Percentiles rank a stretch among this genome's conserved stretches.
Evolutionary conservation across 2,329 filamentous ascomycete genomes (phyloP).

Genomic region (Aspergillus proliferans): DNA sequence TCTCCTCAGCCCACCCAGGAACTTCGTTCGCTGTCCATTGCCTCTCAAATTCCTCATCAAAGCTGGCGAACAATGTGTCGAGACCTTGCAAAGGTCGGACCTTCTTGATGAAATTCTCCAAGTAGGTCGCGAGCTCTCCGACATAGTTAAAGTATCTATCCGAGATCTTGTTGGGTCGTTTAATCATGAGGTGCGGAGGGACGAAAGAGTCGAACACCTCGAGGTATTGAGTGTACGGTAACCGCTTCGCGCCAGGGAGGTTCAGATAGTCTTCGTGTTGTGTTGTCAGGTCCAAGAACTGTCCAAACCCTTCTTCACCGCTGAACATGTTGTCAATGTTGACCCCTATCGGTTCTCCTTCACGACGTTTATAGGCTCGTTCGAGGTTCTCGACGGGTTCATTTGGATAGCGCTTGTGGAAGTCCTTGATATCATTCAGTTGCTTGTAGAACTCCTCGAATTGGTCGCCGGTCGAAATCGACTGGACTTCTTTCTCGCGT

Average conservation of each 20-base stretch:
- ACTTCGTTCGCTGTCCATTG: conserved; percentile 76
- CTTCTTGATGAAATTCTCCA: conserved; percentile 80
- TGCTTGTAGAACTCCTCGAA: conserved; percentile 91
- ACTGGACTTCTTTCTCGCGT: conserved; percentile 72
- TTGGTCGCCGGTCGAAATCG: conserved; percentile 75
- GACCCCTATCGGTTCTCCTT: conserved; percentile 56
- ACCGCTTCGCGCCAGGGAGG: conserved; percentile 73
- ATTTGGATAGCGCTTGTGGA: conserved; percentile 86
- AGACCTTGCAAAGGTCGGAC: conserved; percentile 82
- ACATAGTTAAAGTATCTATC: conserved; percentile 91
- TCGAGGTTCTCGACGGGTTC: conserved; percentile 94
- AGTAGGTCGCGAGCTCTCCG: conserved; percentile 69
- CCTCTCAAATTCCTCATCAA: conserved; percentile 77
- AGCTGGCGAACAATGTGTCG: conserved; percentile 66
- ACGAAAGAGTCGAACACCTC: conserved; percentile 84
- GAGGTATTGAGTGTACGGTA: conserved; percentile 88
- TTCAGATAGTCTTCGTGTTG: conserved; percentile 88
- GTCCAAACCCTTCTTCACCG: conserved; percentile 87
- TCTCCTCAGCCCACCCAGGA: conserved; percentile 66
- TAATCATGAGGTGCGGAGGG: conserved; percentile 65
- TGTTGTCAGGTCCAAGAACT: conserved; percentile 81
- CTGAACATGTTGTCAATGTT: conserved; percentile 90
- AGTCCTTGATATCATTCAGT: conserved; percentile 71
- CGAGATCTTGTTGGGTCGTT: conserved; percentile 76
- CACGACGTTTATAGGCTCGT: conserved; percentile 74